Evolutionary conservation across 2,329 filamentous ascomycete genomes (phyloP), one percentile per base, ranked within the genome.

Genomic region (Nakataea oryzae): DNA sequence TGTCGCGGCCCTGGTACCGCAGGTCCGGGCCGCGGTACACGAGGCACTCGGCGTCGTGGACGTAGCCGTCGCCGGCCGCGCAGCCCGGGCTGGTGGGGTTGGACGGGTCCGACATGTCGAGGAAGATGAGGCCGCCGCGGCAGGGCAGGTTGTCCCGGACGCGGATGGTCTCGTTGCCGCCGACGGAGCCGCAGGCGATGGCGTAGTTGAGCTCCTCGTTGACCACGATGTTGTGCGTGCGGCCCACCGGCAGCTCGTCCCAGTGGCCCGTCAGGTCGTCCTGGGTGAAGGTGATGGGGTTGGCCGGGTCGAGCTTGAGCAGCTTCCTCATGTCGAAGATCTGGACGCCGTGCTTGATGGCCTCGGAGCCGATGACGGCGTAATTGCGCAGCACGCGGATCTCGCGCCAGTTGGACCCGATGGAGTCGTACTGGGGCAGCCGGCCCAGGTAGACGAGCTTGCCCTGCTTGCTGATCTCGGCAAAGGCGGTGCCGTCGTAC

Each of bases 301-400:
- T 71, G 2, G 70, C 72, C 1, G 77, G 76, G 70, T 79, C 74
- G 62, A 83, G 69, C 41, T 72, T 72, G 62, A 81, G 73, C 17
- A 84, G 74, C 74, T 81, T 85, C 67, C 75, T 79, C 80, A 86
- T 78, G 71, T 87, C 84, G 67, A 87, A 87, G 71, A 86, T 78
- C 71, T 86, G 84, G 58, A 87, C 78, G 41, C 81, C 80, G 70
- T 86, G 84, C 66, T 75, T 70, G 58, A 70, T 67, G 41, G 80
- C 78, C 65, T 77, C 75, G 66, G 70, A 71, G 30, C 75, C 74
- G 61, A 77, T 73, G 62, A 76, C 70, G 61, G 72, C 70, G 62
- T 72, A 70, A 69, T 70, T 70, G 61, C 70, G 70, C 61, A 73
- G 70, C 27, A 72, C 71, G 64, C 75, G 75, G 67, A 84, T 83